Conservation (phyloP, 768 basidiomycete species). For the Cantharellus anzutake region DNA sequence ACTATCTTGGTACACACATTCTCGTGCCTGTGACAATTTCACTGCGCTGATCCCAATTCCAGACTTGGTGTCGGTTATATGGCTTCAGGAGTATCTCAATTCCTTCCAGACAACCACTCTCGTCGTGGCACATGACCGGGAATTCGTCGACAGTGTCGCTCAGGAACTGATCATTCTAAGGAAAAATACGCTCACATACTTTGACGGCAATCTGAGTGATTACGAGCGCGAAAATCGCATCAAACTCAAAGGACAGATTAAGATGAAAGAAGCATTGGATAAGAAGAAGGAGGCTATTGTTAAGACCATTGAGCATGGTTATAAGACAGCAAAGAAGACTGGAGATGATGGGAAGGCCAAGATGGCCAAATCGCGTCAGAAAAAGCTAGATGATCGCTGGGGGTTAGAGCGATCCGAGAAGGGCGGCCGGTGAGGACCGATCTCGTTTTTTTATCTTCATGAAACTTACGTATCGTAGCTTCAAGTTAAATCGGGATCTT, state of each 20-base stretch:
- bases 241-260: constrained; percentile 22
- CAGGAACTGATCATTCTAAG: constrained; percentile 45
- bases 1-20: constrained; percentile 18
- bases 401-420: constrained; percentile 22
- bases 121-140: constrained; percentile 45
- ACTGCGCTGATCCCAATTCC: background rate
- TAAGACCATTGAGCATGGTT: constrained; percentile 33
- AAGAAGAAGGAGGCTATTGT: constrained; percentile 33
- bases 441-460: constrained; percentile 6
- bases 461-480: constrained; percentile 15
- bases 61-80: constrained; percentile 11
- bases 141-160: constrained; percentile 37
- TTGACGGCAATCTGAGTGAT: constrained; percentile 34
- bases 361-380: constrained; percentile 38
- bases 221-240: constrained; percentile 27
- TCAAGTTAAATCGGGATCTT: constrained; percentile 38
- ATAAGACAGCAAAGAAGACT: constrained; percentile 31
- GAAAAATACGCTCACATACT: constrained; percentile 31
- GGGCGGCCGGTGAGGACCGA: constrained; percentile 18
- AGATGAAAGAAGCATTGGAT: constrained; percentile 22
- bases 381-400: constrained; percentile 30
- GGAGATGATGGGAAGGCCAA: constrained; percentile 40
- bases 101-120: constrained; percentile 21
- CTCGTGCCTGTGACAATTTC: constrained; percentile 23
- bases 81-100: constrained; percentile 28